Evolutionary conservation across 2,329 filamentous ascomycete species (phyloP).

Genomic region (Magnaporthiopsis poae): DNA sequence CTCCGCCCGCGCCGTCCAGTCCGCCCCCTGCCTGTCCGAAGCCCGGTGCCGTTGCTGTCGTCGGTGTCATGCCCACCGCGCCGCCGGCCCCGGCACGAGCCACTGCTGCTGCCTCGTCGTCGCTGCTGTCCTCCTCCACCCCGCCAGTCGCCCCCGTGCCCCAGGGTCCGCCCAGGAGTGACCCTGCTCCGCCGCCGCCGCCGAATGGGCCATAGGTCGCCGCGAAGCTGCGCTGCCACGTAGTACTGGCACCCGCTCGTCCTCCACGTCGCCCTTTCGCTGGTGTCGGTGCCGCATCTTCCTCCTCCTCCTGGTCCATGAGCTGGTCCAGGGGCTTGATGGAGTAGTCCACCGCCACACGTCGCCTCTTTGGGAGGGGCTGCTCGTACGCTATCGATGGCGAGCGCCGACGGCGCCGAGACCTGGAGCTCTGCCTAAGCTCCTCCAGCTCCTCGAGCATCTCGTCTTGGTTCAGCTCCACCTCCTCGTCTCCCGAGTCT

Average conservation of each 20-base stretch:
- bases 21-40: conserved; percentile 22
- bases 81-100: conserved; percentile 36
- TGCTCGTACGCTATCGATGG: conserved; percentile 52
- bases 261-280: conserved; percentile 54
- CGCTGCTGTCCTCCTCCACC: conserved; percentile 89
- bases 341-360: conserved; percentile 68
- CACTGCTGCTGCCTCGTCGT: conserved; percentile 62
- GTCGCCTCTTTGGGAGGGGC: conserved; percentile 38
- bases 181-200: conserved; percentile 63
- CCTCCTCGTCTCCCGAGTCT: conserved; percentile 46
- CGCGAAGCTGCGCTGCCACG: conserved; percentile 73
- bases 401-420: conserved; percentile 42
- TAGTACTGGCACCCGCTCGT: conserved; percentile 45
- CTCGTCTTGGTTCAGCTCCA: conserved; percentile 52
- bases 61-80: conserved; percentile 53
- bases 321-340: conserved; percentile 67
- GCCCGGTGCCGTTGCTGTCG: conserved; percentile 28
- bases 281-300: conserved; percentile 56
- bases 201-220: conserved; percentile 90
- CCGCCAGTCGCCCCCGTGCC: conserved; percentile 65
- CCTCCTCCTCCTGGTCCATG: conserved; percentile 68
- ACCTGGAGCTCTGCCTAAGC: conserved; percentile 43
- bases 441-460: conserved; percentile 57
- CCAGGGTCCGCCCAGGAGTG: conserved; percentile 65
- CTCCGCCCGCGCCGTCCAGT: conserved; percentile 29